Conservation (phyloP, 331 rosid species). For the Arachis monticola region DNA sequence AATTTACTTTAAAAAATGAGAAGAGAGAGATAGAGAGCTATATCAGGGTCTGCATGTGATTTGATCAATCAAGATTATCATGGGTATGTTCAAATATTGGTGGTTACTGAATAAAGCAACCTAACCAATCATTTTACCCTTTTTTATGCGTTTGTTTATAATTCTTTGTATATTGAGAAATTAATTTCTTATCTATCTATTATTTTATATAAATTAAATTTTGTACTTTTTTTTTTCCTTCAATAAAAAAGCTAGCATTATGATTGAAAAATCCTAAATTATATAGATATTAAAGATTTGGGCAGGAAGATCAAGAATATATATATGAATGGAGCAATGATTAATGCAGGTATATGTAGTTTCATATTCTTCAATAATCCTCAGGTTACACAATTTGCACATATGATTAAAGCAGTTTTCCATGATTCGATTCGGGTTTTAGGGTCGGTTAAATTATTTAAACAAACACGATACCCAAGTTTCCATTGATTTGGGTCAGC, state of each 20-base stretch:
- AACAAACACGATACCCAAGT: conserved; percentile 25
- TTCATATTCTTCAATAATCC: conserved; percentile 31
- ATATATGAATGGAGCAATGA: conserved; percentile 9
- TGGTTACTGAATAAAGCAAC: conserved; percentile 52
- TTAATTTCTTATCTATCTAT: conserved; percentile 41
- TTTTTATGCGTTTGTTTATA: neutral
- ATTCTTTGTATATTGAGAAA: conserved; percentile 29
- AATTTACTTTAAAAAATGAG: neutral
- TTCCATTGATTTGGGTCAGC: conserved; percentile 35
- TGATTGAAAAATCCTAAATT: conserved; percentile 45
- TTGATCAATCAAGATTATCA: conserved; percentile 36
- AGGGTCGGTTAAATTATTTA: conserved; percentile 48
- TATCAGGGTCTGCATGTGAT: conserved; percentile 62
- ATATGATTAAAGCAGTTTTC: conserved; percentile 37
- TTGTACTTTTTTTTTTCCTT: neutral
- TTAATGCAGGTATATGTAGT: conserved; percentile 35
- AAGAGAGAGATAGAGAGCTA: conserved; percentile 36
- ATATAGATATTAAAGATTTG: conserved; percentile 4
- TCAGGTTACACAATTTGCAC: conserved; percentile 40
- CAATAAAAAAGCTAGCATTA: conserved; percentile 5
- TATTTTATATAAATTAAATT: neutral
- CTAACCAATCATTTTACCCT: conserved; percentile 45
- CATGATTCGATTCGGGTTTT: conserved; percentile 59
- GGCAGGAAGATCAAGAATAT: conserved; percentile 34
- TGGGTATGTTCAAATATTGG: conserved; percentile 43